Conservation (phyloP, 2,329 filamentous ascomycete genomes). For the Ophiosphaerella herpotricha region DNA sequence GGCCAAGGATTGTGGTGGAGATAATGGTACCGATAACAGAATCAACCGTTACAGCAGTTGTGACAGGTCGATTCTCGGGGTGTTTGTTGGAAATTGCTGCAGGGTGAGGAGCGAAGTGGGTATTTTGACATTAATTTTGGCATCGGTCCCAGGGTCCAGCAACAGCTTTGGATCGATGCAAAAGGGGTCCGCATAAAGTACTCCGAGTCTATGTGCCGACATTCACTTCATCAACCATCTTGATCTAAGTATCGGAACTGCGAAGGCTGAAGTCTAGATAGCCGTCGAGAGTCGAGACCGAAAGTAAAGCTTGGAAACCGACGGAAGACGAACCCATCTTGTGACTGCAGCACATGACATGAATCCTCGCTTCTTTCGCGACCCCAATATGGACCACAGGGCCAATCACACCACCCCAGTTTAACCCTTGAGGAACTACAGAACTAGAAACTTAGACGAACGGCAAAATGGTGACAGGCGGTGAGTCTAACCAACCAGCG, state of each 20-base stretch:
- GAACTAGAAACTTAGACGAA: neutral
- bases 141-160: conserved; percentile 4
- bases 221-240: neutral
- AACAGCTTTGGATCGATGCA: neutral
- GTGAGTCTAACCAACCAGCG: conserved; percentile 2
- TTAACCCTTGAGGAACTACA: too few relatives aligned
- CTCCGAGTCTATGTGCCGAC: neutral
- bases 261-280: neutral
- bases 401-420: neutral
- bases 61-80: neutral
- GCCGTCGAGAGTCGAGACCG: neutral
- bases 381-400: neutral
- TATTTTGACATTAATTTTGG: neutral
- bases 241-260: conserved; percentile 1
- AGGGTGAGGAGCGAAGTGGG: conserved; percentile 3
- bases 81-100: neutral
- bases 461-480: conserved; percentile 1
- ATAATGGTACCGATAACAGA: too few relatives aligned
- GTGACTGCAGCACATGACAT: conserved; percentile 1
- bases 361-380: neutral
- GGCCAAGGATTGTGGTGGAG: neutral
- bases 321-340: neutral
- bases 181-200: neutral
- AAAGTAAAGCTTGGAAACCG: too few relatives aligned
- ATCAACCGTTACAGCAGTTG: too few relatives aligned